Base-by-base conservation (phyloP, 2,329 filamentous ascomycete genomes). In the Fusarium pilosicola region DNA sequence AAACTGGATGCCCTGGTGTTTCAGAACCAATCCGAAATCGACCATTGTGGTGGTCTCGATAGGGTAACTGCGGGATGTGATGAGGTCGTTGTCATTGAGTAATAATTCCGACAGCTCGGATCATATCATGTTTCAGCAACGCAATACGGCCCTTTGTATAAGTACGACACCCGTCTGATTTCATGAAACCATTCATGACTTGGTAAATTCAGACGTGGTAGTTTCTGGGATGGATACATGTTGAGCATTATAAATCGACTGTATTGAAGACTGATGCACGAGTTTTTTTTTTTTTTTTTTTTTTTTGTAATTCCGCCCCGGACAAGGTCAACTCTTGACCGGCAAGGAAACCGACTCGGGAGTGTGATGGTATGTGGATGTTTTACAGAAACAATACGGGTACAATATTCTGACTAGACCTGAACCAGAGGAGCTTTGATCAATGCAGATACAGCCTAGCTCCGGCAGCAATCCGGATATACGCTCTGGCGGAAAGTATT, bases 301-400 rank as follows among this genome's bases (percentile, higher is more conserved):
- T 12, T 3, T 44, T 9, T 44, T 8, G 7, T 44, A 17, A 12
- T 44, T 44, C 3, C 17, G 17, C 17, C 11, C 11, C 11, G 42
- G 15, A 11, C n/a, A 44, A 26, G n/a, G 17, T 5, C 17, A 17
- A 26, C 42, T 44, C 12, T 44, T 44, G 7, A 12, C 10, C 10
- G 41, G 12, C 1, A 6, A 44, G 12, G 41, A 44, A 17, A 44
- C 41, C n/a, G 41, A 44, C n/a, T 10, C 41, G 12, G 41, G 41
- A 44, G 14, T 44, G 41, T 10, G 7, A 44, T 42, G 15, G 15
- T 24, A 24, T 24, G 3, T n/a, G 5, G 4, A 24, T 11, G 0
- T 24, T 7, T 42, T 6, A 2, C 0, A 24, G 13, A 11, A 10
- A n/a, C 1, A 15, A 17, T 24, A 17, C 10, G 41, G n/a, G 41